These are phyloP conservation scores for Clohesyomyces aquaticus DNA, from an alignment of 495 filamentous ascomycete species.

Conservation along the genomic window DNA sequence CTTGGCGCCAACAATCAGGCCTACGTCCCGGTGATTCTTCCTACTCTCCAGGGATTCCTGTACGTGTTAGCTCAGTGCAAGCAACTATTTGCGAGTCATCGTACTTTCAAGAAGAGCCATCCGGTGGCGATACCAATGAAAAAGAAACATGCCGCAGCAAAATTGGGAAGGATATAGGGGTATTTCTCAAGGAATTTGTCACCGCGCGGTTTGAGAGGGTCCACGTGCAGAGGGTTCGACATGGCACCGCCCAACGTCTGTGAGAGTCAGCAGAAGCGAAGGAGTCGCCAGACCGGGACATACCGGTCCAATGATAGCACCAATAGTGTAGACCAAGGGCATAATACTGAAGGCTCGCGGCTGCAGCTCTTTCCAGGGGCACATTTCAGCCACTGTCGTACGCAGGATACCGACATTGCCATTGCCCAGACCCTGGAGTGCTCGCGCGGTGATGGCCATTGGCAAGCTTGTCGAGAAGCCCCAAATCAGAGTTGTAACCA, in stretches of 20 bases:
- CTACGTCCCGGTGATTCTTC: constrained; percentile 67
- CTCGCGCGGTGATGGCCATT: constrained; percentile 72
- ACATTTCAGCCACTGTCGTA: constrained; percentile 76
- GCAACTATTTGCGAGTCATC: neutral
- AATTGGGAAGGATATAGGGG: constrained; percentile 82
- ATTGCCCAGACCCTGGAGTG: constrained; percentile 67
- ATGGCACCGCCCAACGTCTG: constrained; percentile 77
- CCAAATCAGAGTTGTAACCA: constrained; percentile 72
- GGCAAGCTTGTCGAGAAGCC: constrained; percentile 74
- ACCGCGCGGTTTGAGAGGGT: constrained; percentile 69
- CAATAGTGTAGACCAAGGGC: constrained; percentile 77
- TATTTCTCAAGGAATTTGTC: constrained; percentile 69
- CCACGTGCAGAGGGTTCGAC: constrained; percentile 71
- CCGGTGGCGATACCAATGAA: constrained; percentile 71
- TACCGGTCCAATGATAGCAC: constrained; percentile 82
- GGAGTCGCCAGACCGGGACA: neutral
- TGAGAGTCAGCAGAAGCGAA: neutral
- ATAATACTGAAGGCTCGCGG: constrained; percentile 83
- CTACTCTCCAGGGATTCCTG: constrained; percentile 72
- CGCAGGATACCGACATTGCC: constrained; percentile 73
- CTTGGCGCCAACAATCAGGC: constrained; percentile 64
- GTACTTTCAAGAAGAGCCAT: constrained; percentile 66
- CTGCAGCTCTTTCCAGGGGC: constrained; percentile 78
- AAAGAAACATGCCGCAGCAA: constrained; percentile 74
- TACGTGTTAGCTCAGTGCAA: neutral